A percentile compares a stretch with the other conserved stretches of the same genome.
These are phyloP conservation scores for Yamadazyma blattariae DNA, from an alignment of 1,139 yeast species.

Conservation along the genomic window DNA sequence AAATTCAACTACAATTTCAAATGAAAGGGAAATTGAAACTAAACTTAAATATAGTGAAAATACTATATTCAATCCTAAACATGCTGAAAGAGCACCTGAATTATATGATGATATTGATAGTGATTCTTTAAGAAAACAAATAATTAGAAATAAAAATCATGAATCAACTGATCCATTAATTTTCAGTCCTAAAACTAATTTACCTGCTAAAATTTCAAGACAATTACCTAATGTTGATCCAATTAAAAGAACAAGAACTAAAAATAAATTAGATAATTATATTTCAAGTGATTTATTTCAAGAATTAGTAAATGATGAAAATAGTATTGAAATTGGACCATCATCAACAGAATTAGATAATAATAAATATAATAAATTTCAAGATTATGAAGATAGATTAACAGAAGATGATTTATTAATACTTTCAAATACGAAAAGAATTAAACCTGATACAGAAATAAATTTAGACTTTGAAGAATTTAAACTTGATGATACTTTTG, in stretches of 20 bases:
- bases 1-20: background rate
- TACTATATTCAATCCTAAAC: conserved; percentile 13
- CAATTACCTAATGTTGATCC: conserved; percentile 33
- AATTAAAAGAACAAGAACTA: conserved; percentile 18
- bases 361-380: background rate
- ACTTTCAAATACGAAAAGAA: conserved; percentile 1
- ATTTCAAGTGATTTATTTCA: conserved; percentile 14
- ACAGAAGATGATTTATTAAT: conserved; percentile 8
- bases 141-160: conserved; percentile 5
- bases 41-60: conserved; percentile 2
- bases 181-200: conserved; percentile 18
- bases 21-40: background rate
- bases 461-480: conserved; percentile 6
- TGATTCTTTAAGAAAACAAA: conserved; percentile 21
- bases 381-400: conserved; percentile 2
- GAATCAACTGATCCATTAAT: conserved; percentile 14
- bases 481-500: conserved; percentile 9
- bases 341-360: no score
- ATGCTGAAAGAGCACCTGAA: conserved; percentile 14
- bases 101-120: conserved; percentile 20
- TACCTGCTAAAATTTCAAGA: conserved; percentile 18
- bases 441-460: background rate
- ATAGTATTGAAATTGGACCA: conserved; percentile 39
- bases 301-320: conserved; percentile 25
- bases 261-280: conserved; percentile 10